phyloP scores from a whole-genome alignment of 2,329 filamentous ascomycete species.

The Aspergillus vadensis region DNA sequence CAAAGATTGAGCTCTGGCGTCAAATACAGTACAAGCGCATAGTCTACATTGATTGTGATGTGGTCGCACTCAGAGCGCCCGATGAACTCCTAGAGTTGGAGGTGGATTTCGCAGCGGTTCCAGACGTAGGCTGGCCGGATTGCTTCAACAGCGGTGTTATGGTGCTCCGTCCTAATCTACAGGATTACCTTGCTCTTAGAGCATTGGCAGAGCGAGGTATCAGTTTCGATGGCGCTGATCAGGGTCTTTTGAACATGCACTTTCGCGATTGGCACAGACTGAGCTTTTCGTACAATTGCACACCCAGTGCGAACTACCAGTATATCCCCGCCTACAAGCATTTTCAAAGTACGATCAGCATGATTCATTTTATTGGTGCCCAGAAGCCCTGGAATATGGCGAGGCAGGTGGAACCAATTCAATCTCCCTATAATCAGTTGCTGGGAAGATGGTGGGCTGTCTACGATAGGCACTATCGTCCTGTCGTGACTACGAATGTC shows the following conservation, averaged over 20 bases:
- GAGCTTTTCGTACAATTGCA: conserved; percentile 96
- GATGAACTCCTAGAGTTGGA: conserved; percentile 83
- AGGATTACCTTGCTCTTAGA: conserved; percentile 81
- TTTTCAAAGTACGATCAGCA: conserved; percentile 83
- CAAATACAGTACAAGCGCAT: conserved; percentile 87
- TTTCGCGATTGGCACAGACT: conserved; percentile 84
- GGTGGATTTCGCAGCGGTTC: conserved; percentile 69
- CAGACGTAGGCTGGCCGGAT: conserved; percentile 97
- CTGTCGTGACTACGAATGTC: conserved; percentile 25
- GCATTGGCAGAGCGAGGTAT: conserved; percentile 83
- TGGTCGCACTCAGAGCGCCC: conserved; percentile 85
- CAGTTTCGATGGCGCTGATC: conserved; percentile 96
- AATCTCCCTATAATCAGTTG: conserved; percentile 73
- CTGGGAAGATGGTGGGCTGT: conserved; percentile 90
- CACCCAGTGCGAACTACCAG: conserved; percentile 94
- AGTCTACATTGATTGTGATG: conserved; percentile 91
- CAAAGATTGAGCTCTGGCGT: conserved; percentile 93
- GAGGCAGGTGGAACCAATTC: conserved; percentile 37
- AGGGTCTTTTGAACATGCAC: conserved; percentile 93
- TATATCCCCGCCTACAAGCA: conserved; percentile 94
- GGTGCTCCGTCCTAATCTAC: conserved; percentile 82
- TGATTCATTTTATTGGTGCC: conserved; percentile 92
- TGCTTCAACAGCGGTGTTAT: conserved; percentile 98
- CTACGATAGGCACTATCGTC: conserved; percentile 81
- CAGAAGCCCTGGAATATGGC: conserved; percentile 83